These are phyloP conservation scores for Macrophomina pseudophaseolina DNA, from an alignment of 2,329 filamentous ascomycete genomes.

Conservation along the genomic window DNA sequence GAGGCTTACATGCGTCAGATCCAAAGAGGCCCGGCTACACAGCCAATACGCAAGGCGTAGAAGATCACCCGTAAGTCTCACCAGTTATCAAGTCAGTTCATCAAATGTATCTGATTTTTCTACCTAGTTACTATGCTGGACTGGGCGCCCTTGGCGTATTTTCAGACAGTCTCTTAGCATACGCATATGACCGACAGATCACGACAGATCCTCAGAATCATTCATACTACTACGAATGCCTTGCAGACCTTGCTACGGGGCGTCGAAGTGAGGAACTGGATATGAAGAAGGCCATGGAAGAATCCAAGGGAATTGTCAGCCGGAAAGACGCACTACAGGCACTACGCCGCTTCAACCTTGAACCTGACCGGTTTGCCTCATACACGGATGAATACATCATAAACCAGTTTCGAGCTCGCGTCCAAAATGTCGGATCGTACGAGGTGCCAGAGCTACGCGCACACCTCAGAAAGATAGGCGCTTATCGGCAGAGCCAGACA, in stretches of 20 bases:
- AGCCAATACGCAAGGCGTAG: conserved; percentile 35
- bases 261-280: conserved; percentile 63
- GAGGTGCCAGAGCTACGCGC: conserved; percentile 63
- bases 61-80: conserved; percentile 41
- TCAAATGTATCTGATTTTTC: background rate
- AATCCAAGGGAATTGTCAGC: conserved; percentile 63
- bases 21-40: conserved; percentile 5
- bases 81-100: background rate
- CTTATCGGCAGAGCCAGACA: conserved; percentile 60
- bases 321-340: conserved; percentile 62
- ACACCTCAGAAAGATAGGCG: conserved; percentile 65
- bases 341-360: conserved; percentile 64
- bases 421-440: conserved; percentile 59
- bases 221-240: conserved; percentile 68
- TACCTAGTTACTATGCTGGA: conserved; percentile 60
- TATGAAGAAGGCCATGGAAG: conserved; percentile 61
- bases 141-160: conserved; percentile 68
- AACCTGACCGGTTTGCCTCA: conserved; percentile 46
- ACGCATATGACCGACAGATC: conserved; percentile 67
- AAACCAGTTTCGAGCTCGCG: conserved; percentile 63
- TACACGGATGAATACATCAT: conserved; percentile 66
- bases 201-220: conserved; percentile 59
- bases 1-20: conserved; percentile 1
- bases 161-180: conserved; percentile 64
- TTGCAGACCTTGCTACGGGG: conserved; percentile 63